Evolutionary conservation across 257 asterid species (phyloP), one percentile per base, ranked within the genome.

Genomic region (Voacanga thouarsii): DNA sequence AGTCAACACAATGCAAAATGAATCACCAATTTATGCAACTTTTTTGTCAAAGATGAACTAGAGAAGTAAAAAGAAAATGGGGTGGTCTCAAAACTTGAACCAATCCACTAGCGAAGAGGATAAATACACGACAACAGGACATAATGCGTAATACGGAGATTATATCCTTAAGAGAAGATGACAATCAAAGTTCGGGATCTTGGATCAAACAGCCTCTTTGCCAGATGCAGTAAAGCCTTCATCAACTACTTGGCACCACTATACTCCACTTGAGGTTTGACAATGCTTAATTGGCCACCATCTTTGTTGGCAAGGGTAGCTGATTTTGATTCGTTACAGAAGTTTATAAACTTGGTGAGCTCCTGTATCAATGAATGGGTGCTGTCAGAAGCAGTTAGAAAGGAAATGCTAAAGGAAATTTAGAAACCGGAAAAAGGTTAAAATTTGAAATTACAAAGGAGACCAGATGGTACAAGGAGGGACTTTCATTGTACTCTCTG

Each of bases 281-380:
- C 93, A 51, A 94, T 86, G 78, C 89, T 82, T 72, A 94, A 82
- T 69, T 94, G 93, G 56, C 98, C 98, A 74, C 98, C 98, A 21
- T 94, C 97, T 87, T 94, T 94, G 77, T 89, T 92, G 44, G 98
- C 98, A 78, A 80, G 77, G 16, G 95, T 88, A 21, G 96, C 95
- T 4, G 97, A 94, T 89, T 92, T 79, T 43, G 78, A 75, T 78
- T 85, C 89, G 39, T 85, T 87, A 82, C 90, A 87, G 67, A 77
- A 33, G 77, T 85, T 85, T 64, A 87, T 85, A 72, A 87, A 87
- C 89, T 87, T 87, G 73, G 87, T 87, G 76, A 87, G 39, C 71
- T 86, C 90, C 88, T 86, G 84, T 24, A 66, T 23, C 19, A 67
- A 26, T 57, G 71, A 51, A 45, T 47, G 30, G 39, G 16, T 59